Conservation (phyloP, 1,284 basidiomycete genomes). For the Sporisorium iseilematis-ciliati region DNA sequence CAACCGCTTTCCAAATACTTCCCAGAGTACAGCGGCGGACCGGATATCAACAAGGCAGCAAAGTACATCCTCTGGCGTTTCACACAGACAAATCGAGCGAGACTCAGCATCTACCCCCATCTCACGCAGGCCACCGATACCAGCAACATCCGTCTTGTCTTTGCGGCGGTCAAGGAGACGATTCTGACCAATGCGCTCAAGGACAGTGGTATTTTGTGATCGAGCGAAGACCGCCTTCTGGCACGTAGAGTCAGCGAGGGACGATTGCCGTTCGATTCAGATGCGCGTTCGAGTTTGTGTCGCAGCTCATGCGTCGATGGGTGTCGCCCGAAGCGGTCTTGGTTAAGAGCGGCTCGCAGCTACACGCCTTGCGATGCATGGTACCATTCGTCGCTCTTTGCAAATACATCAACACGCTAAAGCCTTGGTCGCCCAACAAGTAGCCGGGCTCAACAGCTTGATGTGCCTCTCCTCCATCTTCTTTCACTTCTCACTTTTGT, state of each 20-base stretch:
- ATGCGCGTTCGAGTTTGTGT: background rate
- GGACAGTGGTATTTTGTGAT: conserved; percentile 54
- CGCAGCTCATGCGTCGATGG: background rate
- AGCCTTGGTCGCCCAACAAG: too few species aligned
- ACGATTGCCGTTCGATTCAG: background rate
- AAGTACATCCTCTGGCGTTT: conserved; percentile 98
- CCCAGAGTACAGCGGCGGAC: conserved; percentile 88
- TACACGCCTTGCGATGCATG: too few species aligned
- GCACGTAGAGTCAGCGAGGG: background rate
- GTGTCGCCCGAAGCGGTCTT: background rate
- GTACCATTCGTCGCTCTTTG: background rate
- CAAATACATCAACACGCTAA: too few species aligned
- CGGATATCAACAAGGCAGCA: conserved; percentile 96
- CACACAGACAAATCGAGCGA: conserved; percentile 86
- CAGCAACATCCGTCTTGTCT: conserved; percentile 83
- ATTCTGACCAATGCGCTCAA: conserved; percentile 56
- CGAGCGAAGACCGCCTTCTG: background rate
- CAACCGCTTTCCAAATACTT: conserved; percentile 87
- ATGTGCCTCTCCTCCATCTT: background rate
- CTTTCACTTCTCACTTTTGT: conserved; percentile 35
- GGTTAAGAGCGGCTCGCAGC: too few species aligned
- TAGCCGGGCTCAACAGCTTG: background rate
- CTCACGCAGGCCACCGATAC: conserved; percentile 76
- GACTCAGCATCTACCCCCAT: conserved; percentile 66
- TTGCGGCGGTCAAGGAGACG: conserved; percentile 93